Evolutionary conservation across 192 early-diverging fungal genomes (phyloP).

Genomic region (Rhizoclosmatium sp.): DNA sequence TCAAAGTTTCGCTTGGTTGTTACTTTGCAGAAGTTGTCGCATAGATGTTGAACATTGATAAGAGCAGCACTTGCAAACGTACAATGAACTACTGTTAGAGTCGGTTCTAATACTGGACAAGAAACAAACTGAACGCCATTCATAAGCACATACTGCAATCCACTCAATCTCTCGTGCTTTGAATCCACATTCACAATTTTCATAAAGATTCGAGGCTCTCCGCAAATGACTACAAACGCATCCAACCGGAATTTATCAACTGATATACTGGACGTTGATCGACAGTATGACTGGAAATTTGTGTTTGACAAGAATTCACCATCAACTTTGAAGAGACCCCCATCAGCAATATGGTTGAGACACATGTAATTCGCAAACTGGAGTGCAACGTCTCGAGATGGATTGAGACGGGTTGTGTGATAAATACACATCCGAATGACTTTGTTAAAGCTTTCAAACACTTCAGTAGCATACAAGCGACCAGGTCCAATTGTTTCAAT

Average conservation of each 20-base stretch:
- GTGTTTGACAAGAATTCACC: neutral
- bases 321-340: neutral
- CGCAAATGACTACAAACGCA: neutral
- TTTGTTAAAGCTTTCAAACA: conserved; percentile 16
- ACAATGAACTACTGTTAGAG: neutral
- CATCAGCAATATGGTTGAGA: neutral
- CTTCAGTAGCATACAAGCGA: conserved; percentile 15
- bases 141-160: neutral
- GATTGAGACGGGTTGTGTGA: conserved; percentile 13
- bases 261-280: neutral
- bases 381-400: conserved; percentile 5
- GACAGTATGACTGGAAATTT: neutral
- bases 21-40: neutral
- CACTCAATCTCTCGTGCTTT: neutral
- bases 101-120: neutral
- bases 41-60: neutral
- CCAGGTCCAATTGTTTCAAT: conserved; percentile 3
- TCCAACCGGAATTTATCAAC: neutral
- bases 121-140: neutral
- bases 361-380: neutral
- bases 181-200: neutral
- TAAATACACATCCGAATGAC: neutral
- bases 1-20: neutral
- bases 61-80: neutral
- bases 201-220: neutral